Evolutionary conservation across 106 monocot species (phyloP).

Genomic region (Cymbidium sinense): DNA sequence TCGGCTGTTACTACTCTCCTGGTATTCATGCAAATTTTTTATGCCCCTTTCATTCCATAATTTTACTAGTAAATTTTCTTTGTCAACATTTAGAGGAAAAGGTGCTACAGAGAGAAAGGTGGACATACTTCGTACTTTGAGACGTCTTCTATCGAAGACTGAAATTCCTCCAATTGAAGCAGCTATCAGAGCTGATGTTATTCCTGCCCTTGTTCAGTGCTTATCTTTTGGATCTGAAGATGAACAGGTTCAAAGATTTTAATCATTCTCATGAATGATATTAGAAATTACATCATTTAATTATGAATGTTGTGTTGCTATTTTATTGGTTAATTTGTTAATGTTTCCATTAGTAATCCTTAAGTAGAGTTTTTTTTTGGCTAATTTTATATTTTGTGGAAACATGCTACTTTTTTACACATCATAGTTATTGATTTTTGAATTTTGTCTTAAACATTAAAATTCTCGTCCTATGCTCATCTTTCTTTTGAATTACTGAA

Average conservation of each 20-base stretch:
- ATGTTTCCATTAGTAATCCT: not conserved
- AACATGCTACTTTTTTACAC: not conserved
- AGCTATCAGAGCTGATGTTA: conserved; percentile 73
- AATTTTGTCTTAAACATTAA: not conserved
- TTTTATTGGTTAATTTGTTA: not conserved
- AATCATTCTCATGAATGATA: not conserved
- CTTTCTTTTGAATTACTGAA: not conserved
- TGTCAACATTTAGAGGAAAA: conserved; percentile 52
- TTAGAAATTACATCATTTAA: not conserved
- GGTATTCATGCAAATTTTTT: not conserved
- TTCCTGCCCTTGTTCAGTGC: conserved; percentile 68
- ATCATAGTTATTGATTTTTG: not conserved
- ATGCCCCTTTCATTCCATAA: not conserved
- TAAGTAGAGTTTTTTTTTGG: not conserved
- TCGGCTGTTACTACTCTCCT: not conserved
- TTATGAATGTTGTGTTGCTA: not conserved
- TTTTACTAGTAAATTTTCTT: not conserved
- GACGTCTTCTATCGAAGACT: conserved; percentile 80
- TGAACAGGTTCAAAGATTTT: conserved; percentile 61
- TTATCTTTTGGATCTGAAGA: conserved; percentile 90
- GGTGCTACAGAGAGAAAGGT: conserved; percentile 54
- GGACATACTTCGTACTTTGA: conserved; percentile 60
- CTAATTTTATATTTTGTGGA: not conserved
- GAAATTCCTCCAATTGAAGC: conserved; percentile 79
- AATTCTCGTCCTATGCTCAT: not conserved